A percentile compares a stretch with the other conserved stretches of the same genome.
These are phyloP conservation scores for Nemophila menziesii DNA, from an alignment of 257 asterid genomes.

Conservation along the genomic window DNA sequence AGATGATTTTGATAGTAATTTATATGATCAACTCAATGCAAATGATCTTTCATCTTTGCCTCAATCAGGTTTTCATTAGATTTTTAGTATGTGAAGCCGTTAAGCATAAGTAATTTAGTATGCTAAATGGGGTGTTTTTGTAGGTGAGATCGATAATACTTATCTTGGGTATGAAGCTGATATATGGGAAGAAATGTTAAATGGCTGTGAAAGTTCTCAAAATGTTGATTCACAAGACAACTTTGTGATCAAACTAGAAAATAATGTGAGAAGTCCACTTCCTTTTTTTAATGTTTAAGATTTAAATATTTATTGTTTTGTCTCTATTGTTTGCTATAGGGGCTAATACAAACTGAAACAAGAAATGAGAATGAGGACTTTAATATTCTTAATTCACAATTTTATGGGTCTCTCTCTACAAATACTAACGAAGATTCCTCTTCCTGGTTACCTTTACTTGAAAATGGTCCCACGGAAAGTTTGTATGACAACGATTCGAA, in stretches of 20 bases:
- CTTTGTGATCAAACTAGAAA: constrained; percentile 14
- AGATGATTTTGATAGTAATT: constrained; percentile 28
- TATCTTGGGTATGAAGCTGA: constrained; percentile 30
- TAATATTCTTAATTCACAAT: constrained; percentile 15
- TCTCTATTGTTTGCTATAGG: constrained; percentile 16
- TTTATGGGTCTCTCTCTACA: constrained; percentile 21
- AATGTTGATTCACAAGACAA: constrained; percentile 25
- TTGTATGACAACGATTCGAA: constrained; percentile 38
- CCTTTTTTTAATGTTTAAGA: not conserved
- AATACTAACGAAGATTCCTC: constrained; percentile 23
- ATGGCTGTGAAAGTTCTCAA: constrained; percentile 25
- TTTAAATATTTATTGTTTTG: not conserved
- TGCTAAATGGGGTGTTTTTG: constrained; percentile 22
- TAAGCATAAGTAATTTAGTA: no score
- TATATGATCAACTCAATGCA: constrained; percentile 30
- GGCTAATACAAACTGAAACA: constrained; percentile 11
- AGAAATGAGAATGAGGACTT: constrained; percentile 10
- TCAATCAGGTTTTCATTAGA: constrained; percentile 26
- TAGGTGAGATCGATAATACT: constrained; percentile 33
- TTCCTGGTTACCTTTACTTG: constrained; percentile 31
- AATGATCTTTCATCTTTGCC: constrained; percentile 23
- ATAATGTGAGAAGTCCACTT: constrained; percentile 23
- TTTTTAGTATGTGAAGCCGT: constrained; percentile 1
- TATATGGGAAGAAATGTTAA: constrained; percentile 49
- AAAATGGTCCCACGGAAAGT: constrained; percentile 35